Evolutionary conservation across 208 protist species (phyloP), one percentile per base, ranked within the genome.

Genomic region (Trypanosoma boissoni): DNA sequence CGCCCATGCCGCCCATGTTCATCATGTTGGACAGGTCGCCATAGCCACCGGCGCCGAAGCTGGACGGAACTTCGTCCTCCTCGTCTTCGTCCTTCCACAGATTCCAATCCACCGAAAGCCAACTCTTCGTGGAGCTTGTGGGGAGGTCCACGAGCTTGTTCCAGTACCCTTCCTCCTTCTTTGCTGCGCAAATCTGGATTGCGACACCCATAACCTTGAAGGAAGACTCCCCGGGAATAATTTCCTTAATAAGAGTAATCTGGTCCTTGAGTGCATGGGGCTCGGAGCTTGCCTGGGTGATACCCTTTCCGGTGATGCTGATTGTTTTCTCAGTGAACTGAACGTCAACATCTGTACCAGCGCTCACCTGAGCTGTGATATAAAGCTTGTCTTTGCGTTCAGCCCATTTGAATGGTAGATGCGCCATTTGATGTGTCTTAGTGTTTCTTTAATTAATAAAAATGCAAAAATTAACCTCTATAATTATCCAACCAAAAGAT

Each of bases 81-180:
- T 92, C 88, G 58, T 95, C 85, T 66, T 95, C 88, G 57, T 95
- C 88, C 73, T 95, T 92, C 88, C 88, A 95, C 16, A 95, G 75
- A 72, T 92, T 95, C 86, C 88, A 95, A 73, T 95, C 88, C 7
- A 72, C 85, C 9, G 84, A 88, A 9, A 95, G 78, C 88, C 88
- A 95, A 8, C 64, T 68, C 74, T 91, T 88, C 1, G 85, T 91
- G 36, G 70, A 63, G 69, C 80, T 83, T 28, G 68, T 72, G 18
- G 83, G 74, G 71, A 90, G 68, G 32, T 86, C 72, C 12, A 91
- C 82, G 18, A 95, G 75, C 34, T 76, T 74, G 63, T 91, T 89
- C 85, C 88, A 92, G 72, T 92, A 95, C 23, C 80, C 85, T 52
- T 71, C 67, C 34, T 95, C 88, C 76, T 86, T 86, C 81, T 95